Conservation (phyloP, 192 early-diverging fungal genomes). For the Linderina pennispora region DNA sequence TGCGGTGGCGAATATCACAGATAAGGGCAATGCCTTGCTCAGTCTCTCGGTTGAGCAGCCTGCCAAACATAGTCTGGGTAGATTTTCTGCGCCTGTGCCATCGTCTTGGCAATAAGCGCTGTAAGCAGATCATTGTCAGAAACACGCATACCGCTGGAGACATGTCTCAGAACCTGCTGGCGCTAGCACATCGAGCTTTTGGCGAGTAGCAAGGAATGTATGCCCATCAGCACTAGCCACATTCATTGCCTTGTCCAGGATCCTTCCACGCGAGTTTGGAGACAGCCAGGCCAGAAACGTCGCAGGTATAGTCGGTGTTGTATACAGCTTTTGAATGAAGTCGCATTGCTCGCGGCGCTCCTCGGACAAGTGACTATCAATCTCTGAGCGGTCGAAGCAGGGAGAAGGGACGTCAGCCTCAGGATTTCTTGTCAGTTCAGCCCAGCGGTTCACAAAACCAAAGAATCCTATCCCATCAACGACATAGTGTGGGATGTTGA, state of each 20-base stretch:
- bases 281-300: neutral
- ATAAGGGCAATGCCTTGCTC: neutral
- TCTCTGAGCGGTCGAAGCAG: neutral
- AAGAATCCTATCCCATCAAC: constrained; percentile 39
- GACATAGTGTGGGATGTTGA: constrained; percentile 39
- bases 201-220: neutral
- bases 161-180: neutral
- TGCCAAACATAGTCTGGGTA: neutral
- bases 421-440: neutral
- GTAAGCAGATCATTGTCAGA: constrained; percentile 6
- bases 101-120: constrained; percentile 11
- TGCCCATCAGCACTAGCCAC: neutral
- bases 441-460: constrained; percentile 29
- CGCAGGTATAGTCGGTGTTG: neutral
- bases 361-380: neutral
- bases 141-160: neutral
- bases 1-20: neutral
- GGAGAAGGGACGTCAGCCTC: neutral
- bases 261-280: neutral
- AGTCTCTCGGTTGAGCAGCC: neutral
- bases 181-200: too few species aligned
- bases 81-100: constrained; percentile 15
- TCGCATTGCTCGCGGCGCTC: neutral
- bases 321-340: neutral
- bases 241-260: neutral